Evolutionary conservation across 192 early-diverging fungal genomes (phyloP), one percentile per base, ranked within the genome.

Genomic region (Coemansia sp.): DNA sequence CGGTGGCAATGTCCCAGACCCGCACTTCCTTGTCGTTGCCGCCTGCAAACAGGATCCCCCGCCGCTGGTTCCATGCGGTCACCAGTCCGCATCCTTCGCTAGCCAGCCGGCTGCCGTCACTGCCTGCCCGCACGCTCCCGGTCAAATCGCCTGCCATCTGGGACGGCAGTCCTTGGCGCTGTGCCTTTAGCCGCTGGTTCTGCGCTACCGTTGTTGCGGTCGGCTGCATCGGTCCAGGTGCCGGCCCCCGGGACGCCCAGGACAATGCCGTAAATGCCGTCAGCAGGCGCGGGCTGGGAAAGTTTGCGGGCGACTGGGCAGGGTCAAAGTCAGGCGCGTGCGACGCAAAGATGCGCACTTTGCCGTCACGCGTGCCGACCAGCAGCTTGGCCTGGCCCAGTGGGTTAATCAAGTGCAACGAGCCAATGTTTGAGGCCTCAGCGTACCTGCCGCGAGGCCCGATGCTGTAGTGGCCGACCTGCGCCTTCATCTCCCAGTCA

Each of bases 401-500:
- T 56, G 95, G 92, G 64, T 98, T 98, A 19, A 98, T 81, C 47
- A 93, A 83, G 33, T 86, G 83, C 56, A 98, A 51, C 38, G 79
- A 78, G 2, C 86, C 82, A 27, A 94, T 83, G 7, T 80, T 59
- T 17, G 19, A 10, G 2, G 38, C 30, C 11, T 53, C 37, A 9
- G 25, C 22, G 7, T 22, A 43, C 7, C 22, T 46, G 19, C 38
- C 18, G 3, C 23, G 22, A 17, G 60, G 10, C 9, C 34, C 48
- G 11, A 69, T 36, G 7, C 29, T n/a, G 37, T 58, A 63, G 23
- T 67, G 63, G 7, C 47, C 64, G 1, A 72, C 67, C 43, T 64
- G 67, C 40, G 56, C 54, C 3, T 53, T 47, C 38, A 33, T 33
- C 30, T 77, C 68, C 68, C 68, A 72, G 60, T 77, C 68, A 17